Percentiles rank a stretch among this genome's conserved stretches.
Conservation (phyloP, 805 yeast genomes). For the Starmerella etchellsii region DNA sequence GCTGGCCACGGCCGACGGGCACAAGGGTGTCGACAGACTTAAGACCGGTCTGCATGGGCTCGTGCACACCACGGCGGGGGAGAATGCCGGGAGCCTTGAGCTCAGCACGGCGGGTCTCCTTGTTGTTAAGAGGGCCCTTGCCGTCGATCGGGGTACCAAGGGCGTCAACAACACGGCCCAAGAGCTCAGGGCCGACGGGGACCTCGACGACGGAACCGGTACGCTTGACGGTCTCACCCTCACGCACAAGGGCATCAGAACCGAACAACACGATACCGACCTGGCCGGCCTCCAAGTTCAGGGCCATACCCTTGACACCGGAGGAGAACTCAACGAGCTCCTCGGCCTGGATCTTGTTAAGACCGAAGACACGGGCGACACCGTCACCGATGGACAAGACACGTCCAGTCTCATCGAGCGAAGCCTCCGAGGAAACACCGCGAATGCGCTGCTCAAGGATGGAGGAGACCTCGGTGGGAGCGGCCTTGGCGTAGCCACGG, state of each 20-base stretch:
- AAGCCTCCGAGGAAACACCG: constrained; percentile 95
- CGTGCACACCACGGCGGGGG: constrained; percentile 97
- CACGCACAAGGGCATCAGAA: constrained; percentile 95
- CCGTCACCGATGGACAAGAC: constrained; percentile 99
- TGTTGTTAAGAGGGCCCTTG: constrained; percentile 92
- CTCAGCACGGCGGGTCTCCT: constrained; percentile 85
- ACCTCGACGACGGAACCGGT: constrained; percentile 99
- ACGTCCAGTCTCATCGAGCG: constrained; percentile 98
- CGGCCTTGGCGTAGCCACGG: constrained; percentile 92
- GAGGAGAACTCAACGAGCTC: constrained; percentile 98
- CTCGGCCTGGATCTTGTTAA: constrained; percentile 99
- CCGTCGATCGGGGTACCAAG: constrained; percentile 99
- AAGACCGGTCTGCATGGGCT: constrained; percentile 99
- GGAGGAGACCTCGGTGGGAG: constrained; percentile 98
- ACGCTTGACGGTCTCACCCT: constrained; percentile 99
- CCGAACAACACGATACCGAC: constrained; percentile 99
- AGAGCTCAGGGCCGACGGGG: constrained; percentile 94
- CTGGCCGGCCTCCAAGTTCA: constrained; percentile 99
- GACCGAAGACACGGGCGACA: constrained; percentile 99
- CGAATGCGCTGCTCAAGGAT: constrained; percentile 98
- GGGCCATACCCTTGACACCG: constrained; percentile 99
- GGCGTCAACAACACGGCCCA: constrained; percentile 99
- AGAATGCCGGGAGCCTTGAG: constrained; percentile 99
- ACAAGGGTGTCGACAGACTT: constrained; percentile 98
- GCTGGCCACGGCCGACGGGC: constrained; percentile 99